phyloP scores from a whole-genome alignment of 1,139 yeast species.

The Suhomyces anneliseae region DNA sequence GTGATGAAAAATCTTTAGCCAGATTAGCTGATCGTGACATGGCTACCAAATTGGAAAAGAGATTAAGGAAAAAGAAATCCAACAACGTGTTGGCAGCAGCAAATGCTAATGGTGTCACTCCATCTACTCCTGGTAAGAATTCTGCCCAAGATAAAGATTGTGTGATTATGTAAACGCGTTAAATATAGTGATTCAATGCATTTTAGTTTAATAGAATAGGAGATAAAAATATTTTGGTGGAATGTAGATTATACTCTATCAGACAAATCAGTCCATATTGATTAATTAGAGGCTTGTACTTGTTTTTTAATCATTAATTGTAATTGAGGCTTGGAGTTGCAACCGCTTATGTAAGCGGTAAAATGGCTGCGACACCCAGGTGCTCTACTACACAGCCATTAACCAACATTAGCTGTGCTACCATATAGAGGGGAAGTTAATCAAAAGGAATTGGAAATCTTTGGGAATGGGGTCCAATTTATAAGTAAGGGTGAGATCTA shows the following conservation, averaged over 20 bases:
- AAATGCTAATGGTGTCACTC: constrained; percentile 9
- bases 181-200: neutral
- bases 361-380: no score
- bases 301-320: neutral
- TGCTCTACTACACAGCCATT: no score
- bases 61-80: constrained; percentile 24
- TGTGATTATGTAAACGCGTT: constrained; percentile 31
- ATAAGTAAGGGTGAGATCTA: no score
- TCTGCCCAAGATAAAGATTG: constrained; percentile 46
- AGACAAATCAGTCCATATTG: no score
- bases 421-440: no score
- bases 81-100: constrained; percentile 10
- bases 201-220: no score
- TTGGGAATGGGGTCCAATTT: no score
- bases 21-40: constrained; percentile 37
- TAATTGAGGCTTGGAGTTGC: neutral
- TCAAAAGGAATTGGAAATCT: no score
- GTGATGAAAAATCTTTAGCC: constrained; percentile 63
- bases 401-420: no score
- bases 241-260: no score
- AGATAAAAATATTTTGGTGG: no score
- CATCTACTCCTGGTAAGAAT: constrained; percentile 1
- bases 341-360: no score
- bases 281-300: neutral
- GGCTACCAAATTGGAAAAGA: constrained; percentile 32